Base-by-base conservation (phyloP, 73 alveolate genomes). In the Uronychia setigera region DNA sequence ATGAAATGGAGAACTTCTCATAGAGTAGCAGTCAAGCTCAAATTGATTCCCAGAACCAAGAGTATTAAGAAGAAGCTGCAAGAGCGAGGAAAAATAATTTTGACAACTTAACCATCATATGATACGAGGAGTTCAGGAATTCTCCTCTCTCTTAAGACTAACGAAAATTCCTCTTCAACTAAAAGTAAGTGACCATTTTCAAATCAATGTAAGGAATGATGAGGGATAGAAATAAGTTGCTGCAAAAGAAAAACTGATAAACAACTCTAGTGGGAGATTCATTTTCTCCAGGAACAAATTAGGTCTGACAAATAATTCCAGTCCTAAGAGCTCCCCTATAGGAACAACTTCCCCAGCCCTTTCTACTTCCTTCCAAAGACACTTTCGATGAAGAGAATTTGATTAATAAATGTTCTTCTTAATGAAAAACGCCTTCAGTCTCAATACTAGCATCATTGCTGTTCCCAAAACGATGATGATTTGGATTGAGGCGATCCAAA, bases 341-440 rank as follows among this genome's bases (percentile, higher is more conserved):
- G 67, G 67, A 19, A 46, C 67, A 46, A 19, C 5, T 19, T 5
- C n/a, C 67, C 67, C 5, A 19, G 67, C 67, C 67, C n/a, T 19
- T 5, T n/a, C n/a, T n/a, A n/a, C n/a, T n/a, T n/a, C n/a, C 67
- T 46, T 19, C 19, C 5, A 46, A 19, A 46, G 19, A 19, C 67
- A 46, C 19, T 46, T 46, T 19, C 5, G 67, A 46, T 46, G 67
- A 46, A 46, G n/a, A n/a, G n/a, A n/a, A n/a, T n/a, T n/a, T n/a
- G n/a, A 46, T 46, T 46, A 46, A 46, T 46, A 46, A 46, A 46
- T 46, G 67, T 46, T 46, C 19, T 46, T 46, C 67, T 46, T 46
- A 19, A 46, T 46, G 67, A 46, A 46, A 46, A 46, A 46, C 67
- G 67, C 67, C 67, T 46, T 46, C n/a, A 46, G 67, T 46, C 67